Percentiles rank a stretch among this genome's conserved stretches.
Conservation (phyloP, 768 basidiomycete species). For the Mycena maculata region DNA sequence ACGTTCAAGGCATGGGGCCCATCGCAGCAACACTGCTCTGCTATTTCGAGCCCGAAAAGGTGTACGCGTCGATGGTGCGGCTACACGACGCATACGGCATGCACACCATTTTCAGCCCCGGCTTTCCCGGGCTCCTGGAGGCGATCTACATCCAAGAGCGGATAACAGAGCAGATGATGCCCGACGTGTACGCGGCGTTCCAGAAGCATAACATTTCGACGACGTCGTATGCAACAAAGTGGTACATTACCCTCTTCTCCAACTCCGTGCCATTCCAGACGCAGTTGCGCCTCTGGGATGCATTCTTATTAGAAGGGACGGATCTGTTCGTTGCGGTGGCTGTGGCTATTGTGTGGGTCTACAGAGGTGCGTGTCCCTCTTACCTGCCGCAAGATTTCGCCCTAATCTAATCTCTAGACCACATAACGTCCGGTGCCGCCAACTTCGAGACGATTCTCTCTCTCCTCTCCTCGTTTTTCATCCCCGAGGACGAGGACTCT, state of each 20-base stretch:
- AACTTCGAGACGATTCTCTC: slow-evolving; percentile 94
- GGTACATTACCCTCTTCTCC: slow-evolving; percentile 98
- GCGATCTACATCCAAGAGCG: slow-evolving; percentile 97
- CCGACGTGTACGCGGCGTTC: slow-evolving; percentile 88
- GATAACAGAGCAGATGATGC: slow-evolving; percentile 88
- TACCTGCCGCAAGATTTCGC: slow-evolving; percentile 2
- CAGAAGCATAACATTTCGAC: slow-evolving; percentile 91
- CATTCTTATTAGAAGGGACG: slow-evolving; percentile 88
- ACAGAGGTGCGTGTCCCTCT: slow-evolving; percentile 69
- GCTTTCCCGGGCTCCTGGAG: slow-evolving; percentile 95
- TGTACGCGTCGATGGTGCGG: slow-evolving; percentile 86
- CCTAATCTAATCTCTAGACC: slow-evolving; percentile 61
- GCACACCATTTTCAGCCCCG: slow-evolving; percentile 90
- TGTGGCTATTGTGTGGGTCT: slow-evolving; percentile 91
- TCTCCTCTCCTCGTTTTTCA: slow-evolving; percentile 92
- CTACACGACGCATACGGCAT: slow-evolving; percentile 90
- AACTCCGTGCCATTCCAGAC: slow-evolving; percentile 97
- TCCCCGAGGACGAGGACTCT: slow-evolving; percentile 89
- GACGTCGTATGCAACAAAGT: slow-evolving; percentile 96
- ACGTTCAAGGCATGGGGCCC: slow-evolving; percentile 99
- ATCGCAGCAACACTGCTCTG: slow-evolving; percentile 94
- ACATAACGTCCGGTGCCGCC: slow-evolving; percentile 82
- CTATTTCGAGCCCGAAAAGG: slow-evolving; percentile 92
- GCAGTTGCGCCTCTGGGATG: slow-evolving; percentile 95
- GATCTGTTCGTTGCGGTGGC: slow-evolving; percentile 90